Percentiles rank a stretch among this genome's conserved stretches.
These are phyloP conservation scores for Suillus weaverae DNA, from an alignment of 768 basidiomycete genomes.

Conservation along the genomic window DNA sequence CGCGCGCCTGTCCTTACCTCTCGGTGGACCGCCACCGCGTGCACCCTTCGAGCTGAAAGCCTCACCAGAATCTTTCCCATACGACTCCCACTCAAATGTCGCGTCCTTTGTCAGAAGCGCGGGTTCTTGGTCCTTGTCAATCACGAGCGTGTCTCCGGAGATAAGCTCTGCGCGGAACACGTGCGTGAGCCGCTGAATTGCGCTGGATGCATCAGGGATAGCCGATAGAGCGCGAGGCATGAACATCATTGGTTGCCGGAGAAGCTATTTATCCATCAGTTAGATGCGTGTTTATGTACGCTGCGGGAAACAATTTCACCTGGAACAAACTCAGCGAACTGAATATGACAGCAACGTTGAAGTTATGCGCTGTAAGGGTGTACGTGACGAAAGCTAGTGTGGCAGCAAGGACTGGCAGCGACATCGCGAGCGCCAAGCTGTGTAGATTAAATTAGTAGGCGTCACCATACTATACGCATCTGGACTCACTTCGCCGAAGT, in stretches of 20 bases:
- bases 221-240: constrained; percentile 61
- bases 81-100: constrained; percentile 65
- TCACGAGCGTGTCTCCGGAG: constrained; percentile 38
- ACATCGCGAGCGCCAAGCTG: constrained; percentile 46
- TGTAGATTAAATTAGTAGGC: background rate
- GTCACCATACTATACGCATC: background rate
- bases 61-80: constrained; percentile 12
- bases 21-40: constrained; percentile 5
- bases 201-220: constrained; percentile 64
- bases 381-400: constrained; percentile 70
- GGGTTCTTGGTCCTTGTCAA: constrained; percentile 45
- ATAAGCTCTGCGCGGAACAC: constrained; percentile 53
- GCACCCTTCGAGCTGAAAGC: constrained; percentile 6
- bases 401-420: constrained; percentile 62
- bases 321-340: constrained; percentile 63
- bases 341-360: constrained; percentile 71
- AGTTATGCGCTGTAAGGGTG: constrained; percentile 49
- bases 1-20: background rate
- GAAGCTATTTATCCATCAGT: constrained; percentile 38
- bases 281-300: background rate
- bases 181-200: constrained; percentile 48
- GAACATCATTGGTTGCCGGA: constrained; percentile 71
- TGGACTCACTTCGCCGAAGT: background rate
- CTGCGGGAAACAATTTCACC: constrained; percentile 21
- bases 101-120: constrained; percentile 55